Base-by-base conservation (phyloP, 768 basidiomycete genomes). In the Pisolithus microcarpus region DNA sequence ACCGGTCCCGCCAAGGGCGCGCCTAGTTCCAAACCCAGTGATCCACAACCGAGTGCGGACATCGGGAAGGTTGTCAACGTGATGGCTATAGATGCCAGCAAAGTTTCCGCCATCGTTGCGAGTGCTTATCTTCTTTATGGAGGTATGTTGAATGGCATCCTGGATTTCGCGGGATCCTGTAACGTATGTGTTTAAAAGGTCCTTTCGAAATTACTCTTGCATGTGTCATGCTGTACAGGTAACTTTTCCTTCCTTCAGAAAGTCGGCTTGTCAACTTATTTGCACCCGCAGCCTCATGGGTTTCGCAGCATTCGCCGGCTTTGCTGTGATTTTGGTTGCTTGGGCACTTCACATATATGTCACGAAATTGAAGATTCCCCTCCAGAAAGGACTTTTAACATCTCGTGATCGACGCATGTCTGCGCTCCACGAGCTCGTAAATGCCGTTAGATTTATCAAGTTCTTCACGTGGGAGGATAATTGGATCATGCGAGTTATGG, bases 31-130 rank as follows among this genome's bases (percentile, higher is more conserved):
- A 38, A 54, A 9, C 49, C 57, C 4, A 69, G 70, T 52, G 73
- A 87, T 28, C 79, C 82, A 1, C 84, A 80, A 57, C 78, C 84
- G 0, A 87, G 89, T 15, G 92, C 92, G 7, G 87, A 91, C 62
- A 75, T 87, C 11, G 92, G 92, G 11, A 92, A 93, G 65, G 89
- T 94, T 48, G 88, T 93, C 49, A 90, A 91, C 56, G 68, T 93
- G 34, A 94, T 94, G 90, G 82, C 87, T 13, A 81, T 79, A 7
- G 88, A 91, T 62, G 81, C 83, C 2, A 85, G 82, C 59, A 69
- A 75, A 72, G 66, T 85, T 50, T 69, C 80, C 3, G 73, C 74
- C 69, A 79, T 75, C 49, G 57, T 72, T 7, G 78, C 84, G 0
- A 77, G 74, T 2, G 62, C 74, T 48, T 87, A 86, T 59, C 79